Conservation (phyloP, 2,329 filamentous ascomycete species). For the Trichoderma koningiopsis region DNA sequence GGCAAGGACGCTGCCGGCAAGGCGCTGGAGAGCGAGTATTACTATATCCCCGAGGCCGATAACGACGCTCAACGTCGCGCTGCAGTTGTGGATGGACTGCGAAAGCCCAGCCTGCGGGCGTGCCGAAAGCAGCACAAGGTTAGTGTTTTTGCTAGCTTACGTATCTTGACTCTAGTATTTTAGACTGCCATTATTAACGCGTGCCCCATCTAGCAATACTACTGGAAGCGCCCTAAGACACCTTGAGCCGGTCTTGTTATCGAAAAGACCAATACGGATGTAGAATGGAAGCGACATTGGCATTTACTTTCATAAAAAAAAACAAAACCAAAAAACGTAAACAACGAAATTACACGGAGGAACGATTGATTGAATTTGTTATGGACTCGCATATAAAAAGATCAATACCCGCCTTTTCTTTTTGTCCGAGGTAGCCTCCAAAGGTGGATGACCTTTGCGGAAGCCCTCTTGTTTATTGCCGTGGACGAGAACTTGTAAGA, state of each 20-base stretch:
- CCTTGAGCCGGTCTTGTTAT: slow-evolving; percentile 45
- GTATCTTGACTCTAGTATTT: neutral
- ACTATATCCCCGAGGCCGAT: slow-evolving; percentile 90
- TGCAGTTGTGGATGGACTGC: slow-evolving; percentile 80
- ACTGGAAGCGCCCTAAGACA: slow-evolving; percentile 66
- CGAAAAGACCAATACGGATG: neutral
- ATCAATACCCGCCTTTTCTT: slow-evolving; percentile 19
- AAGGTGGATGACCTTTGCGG: neutral
- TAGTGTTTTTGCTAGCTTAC: slow-evolving; percentile 37
- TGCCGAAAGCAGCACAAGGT: slow-evolving; percentile 99
- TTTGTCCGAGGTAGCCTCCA: neutral
- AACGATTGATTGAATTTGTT: slow-evolving; percentile 21
- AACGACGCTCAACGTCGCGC: slow-evolving; percentile 74
- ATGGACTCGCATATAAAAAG: slow-evolving; percentile 22
- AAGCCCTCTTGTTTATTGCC: slow-evolving; percentile 12
- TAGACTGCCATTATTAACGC: slow-evolving; percentile 28
- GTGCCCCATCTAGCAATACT: slow-evolving; percentile 61
- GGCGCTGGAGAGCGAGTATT: slow-evolving; percentile 91
- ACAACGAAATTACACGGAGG: slow-evolving; percentile 5
- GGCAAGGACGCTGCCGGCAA: slow-evolving; percentile 97
- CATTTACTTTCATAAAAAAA: neutral
- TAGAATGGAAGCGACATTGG: neutral
- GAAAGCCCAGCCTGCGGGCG: slow-evolving; percentile 84
- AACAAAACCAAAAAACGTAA: neutral
- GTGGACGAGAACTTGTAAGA: slow-evolving; percentile 22